phyloP scores from a whole-genome alignment of 768 basidiomycete genomes.

The Pisolithus microcarpus region DNA sequence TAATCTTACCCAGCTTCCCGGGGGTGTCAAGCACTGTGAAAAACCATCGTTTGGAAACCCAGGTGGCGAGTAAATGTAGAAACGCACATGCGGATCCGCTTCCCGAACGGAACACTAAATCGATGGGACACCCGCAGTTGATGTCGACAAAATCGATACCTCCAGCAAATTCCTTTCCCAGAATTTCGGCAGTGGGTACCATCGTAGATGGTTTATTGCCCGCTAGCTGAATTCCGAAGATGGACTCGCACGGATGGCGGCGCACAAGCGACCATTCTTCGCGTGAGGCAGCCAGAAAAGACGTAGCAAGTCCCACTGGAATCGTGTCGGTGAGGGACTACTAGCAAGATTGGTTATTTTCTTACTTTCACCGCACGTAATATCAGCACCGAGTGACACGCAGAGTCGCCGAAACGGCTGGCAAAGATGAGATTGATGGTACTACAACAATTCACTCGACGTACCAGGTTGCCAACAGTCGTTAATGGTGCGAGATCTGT shows the following conservation, averaged over 20 bases:
- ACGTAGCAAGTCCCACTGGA: slow-evolving; percentile 86
- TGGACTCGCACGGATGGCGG: slow-evolving; percentile 78
- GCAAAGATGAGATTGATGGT: not conserved
- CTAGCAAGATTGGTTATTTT: not conserved
- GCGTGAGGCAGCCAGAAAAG: slow-evolving; percentile 80
- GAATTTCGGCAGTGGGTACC: slow-evolving; percentile 74
- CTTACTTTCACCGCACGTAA: slow-evolving; percentile 90
- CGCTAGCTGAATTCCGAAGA: slow-evolving; percentile 89
- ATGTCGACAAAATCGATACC: slow-evolving; percentile 88
- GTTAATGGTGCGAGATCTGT: slow-evolving; percentile 75
- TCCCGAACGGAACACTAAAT: slow-evolving; percentile 86
- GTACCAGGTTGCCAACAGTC: slow-evolving; percentile 89
- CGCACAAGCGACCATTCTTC: slow-evolving; percentile 94
- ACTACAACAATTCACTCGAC: not conserved
- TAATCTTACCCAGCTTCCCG: slow-evolving; percentile 74
- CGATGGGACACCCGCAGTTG: slow-evolving; percentile 97
- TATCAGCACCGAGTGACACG: slow-evolving; percentile 81
- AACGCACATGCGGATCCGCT: slow-evolving; percentile 82
- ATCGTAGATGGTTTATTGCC: slow-evolving; percentile 79
- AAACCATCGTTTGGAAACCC: not conserved
- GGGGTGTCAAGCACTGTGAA: slow-evolving; percentile 72
- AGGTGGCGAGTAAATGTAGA: not conserved
- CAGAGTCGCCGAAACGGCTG: slow-evolving; percentile 92
- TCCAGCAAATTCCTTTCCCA: slow-evolving; percentile 58
- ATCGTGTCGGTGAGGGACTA: not conserved